phyloP scores from a whole-genome alignment of 441 rosid species.

The Omphalea diandra region DNA sequence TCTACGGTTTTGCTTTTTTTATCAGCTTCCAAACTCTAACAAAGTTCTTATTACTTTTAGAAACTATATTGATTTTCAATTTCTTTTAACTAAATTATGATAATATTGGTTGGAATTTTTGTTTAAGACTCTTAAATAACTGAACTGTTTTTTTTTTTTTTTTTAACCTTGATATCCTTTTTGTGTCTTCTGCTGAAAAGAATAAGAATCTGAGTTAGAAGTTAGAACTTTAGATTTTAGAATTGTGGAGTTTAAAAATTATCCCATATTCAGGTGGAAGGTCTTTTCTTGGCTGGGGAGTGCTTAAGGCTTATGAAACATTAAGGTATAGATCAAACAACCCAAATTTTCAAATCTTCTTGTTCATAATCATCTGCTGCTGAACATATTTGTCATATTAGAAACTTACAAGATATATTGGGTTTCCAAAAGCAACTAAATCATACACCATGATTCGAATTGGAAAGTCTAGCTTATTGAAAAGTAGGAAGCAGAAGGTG shows the following conservation, averaged over 20 bases:
- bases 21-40: not conserved
- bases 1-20: not conserved
- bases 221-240: not conserved
- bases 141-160: too few relatives aligned
- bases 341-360: not conserved
- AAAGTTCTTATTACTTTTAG: not conserved
- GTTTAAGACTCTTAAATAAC: too few relatives aligned
- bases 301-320: not conserved
- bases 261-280: not conserved
- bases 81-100: not conserved
- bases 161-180: too few relatives aligned
- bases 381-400: not conserved
- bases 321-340: not conserved
- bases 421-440: not conserved
- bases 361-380: not conserved
- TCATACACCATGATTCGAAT: not conserved
- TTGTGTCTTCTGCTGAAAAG: not conserved
- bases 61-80: not conserved
- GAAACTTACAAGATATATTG: not conserved
- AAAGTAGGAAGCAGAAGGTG: not conserved
- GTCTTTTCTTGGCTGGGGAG: not conserved
- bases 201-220: not conserved
- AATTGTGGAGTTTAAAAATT: not conserved
- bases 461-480: not conserved
- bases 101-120: not conserved